phyloP scores from a whole-genome alignment of 768 basidiomycete genomes.

The Leucosporidium creatinivorum region DNA sequence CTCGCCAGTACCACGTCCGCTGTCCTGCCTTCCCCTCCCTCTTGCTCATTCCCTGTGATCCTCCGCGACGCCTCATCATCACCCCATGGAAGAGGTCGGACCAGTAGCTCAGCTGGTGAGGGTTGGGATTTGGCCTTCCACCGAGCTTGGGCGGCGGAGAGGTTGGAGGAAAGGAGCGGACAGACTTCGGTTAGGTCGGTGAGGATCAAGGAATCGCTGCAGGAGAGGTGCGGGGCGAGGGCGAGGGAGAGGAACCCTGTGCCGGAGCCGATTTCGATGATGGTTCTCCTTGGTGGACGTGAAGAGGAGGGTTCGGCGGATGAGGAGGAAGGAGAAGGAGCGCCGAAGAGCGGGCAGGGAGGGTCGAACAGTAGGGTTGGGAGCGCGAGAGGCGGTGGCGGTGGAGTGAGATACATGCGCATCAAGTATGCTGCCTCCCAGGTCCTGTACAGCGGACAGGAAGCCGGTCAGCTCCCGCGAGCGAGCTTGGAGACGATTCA shows the following conservation, averaged over 20 bases:
- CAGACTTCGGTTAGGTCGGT: constrained; percentile 76
- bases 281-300: constrained; percentile 37
- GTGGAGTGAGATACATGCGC: constrained; percentile 52
- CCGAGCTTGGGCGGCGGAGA: constrained; percentile 10
- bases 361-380: constrained; percentile 40
- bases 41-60: constrained; percentile 46
- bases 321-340: too few species aligned
- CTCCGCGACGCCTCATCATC: constrained; percentile 45
- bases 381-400: constrained; percentile 47
- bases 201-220: constrained; percentile 38
- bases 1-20: constrained; percentile 17
- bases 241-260: constrained; percentile 56
- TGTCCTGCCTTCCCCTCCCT: background rate
- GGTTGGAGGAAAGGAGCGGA: constrained; percentile 48
- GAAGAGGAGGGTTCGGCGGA: background rate
- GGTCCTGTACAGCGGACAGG: background rate
- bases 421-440: constrained; percentile 68
- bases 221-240: constrained; percentile 47
- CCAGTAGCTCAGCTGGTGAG: constrained; percentile 38
- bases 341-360: constrained; percentile 6
- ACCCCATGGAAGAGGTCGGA: constrained; percentile 69
- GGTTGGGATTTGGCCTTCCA: background rate
- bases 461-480: too few species aligned
- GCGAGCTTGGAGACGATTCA: too few species aligned
- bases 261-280: constrained; percentile 76